Percentiles rank a stretch among this genome's conserved stretches.
Evolutionary conservation across 106 monocot genomes (phyloP).

Genomic region (Dioscorea dumetorum): DNA sequence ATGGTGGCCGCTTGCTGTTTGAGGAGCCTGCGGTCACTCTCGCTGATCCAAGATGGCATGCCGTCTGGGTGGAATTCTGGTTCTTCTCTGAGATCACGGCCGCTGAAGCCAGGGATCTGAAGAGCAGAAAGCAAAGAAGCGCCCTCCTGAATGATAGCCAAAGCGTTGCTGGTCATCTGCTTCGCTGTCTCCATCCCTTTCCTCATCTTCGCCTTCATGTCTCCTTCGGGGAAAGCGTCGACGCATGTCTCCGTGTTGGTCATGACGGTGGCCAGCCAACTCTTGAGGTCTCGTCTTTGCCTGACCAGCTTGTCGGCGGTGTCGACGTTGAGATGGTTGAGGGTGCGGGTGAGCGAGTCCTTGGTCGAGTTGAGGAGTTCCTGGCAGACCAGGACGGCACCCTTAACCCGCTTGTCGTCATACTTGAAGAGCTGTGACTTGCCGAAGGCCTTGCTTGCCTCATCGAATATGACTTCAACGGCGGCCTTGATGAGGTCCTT

Average conservation of each 20-base stretch:
- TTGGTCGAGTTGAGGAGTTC: conserved; percentile 9
- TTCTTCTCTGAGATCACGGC: background rate
- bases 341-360: conserved; percentile 9
- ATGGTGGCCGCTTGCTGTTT: background rate
- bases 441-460: background rate
- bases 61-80: background rate
- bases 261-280: conserved; percentile 21
- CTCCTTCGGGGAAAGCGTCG: conserved; percentile 9
- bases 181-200: conserved; percentile 7
- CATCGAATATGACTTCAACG: conserved; percentile 1
- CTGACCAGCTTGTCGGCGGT: background rate
- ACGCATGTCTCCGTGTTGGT: conserved; percentile 39
- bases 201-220: background rate
- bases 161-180: conserved; percentile 32
- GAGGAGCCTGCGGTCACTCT: background rate
- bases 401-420: conserved; percentile 13
- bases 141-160: conserved; percentile 17
- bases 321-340: background rate
- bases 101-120: conserved; percentile 11
- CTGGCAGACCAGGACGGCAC: conserved; percentile 27
- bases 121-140: background rate
- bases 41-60: conserved; percentile 7
- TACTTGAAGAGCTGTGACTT: background rate
- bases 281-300: conserved; percentile 4
- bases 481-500: conserved; percentile 12